These are phyloP conservation scores for Trametes polyzona DNA, from an alignment of 1,284 basidiomycete genomes.

Conservation along the genomic window DNA sequence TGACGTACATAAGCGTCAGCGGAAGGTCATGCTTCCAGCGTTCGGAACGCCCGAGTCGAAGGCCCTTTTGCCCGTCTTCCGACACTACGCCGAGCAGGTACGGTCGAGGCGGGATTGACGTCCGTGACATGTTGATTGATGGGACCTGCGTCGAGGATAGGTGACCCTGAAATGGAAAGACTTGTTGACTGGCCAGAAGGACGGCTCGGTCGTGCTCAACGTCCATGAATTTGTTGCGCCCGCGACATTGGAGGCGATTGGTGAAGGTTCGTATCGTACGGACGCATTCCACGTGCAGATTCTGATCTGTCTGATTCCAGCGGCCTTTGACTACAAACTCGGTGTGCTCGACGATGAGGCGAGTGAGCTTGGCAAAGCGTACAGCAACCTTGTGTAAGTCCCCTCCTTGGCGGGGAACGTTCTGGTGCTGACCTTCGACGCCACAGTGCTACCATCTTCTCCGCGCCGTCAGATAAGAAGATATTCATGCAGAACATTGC, in stretches of 20 bases:
- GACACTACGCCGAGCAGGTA: conserved; percentile 49
- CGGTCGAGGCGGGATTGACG: conserved; percentile 20
- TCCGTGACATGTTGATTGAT: conserved; percentile 7
- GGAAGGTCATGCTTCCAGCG: conserved; percentile 48
- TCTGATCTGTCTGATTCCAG: conserved; percentile 20
- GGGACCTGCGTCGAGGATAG: conserved; percentile 32
- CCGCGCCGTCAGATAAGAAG: conserved; percentile 27
- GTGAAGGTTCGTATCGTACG: conserved; percentile 42
- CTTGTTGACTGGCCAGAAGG: conserved; percentile 33
- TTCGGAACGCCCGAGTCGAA: conserved; percentile 51
- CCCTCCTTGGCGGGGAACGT: neutral
- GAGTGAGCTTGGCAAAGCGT: conserved; percentile 34
- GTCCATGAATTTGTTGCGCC: conserved; percentile 36
- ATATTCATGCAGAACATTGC: conserved; percentile 32
- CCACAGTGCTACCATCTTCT: conserved; percentile 26
- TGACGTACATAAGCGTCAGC: conserved; percentile 46
- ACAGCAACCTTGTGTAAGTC: conserved; percentile 38
- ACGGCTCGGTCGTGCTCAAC: conserved; percentile 44
- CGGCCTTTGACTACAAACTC: conserved; percentile 42
- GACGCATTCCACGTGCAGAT: conserved; percentile 20
- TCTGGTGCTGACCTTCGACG: neutral
- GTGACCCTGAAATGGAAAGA: conserved; percentile 51
- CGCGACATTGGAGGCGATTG: conserved; percentile 39
- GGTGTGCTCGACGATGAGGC: conserved; percentile 33
- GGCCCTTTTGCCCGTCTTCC: conserved; percentile 54